Conservation (phyloP, 345 rosid species). For the Odontarrhena argentea region DNA sequence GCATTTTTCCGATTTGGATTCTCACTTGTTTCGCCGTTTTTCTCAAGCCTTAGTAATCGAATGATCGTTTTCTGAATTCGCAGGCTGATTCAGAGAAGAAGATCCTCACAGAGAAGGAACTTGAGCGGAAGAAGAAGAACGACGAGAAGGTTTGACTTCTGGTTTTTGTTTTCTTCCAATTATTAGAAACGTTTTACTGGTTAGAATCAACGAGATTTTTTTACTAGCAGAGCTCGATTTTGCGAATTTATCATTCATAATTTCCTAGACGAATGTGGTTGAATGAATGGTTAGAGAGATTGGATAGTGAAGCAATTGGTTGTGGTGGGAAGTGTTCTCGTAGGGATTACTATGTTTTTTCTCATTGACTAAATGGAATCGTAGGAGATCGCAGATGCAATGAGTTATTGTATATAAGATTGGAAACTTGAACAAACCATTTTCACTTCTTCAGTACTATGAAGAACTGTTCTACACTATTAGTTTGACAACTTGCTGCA, state of each 20-base stretch:
- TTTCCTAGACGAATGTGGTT: constrained; percentile 6
- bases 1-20: neutral
- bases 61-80: constrained; percentile 19
- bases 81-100: constrained; percentile 51
- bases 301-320: constrained; percentile 24
- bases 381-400: neutral
- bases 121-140: constrained; percentile 74
- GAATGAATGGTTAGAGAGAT: constrained; percentile 13
- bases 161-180: neutral
- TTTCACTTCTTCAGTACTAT: neutral
- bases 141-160: constrained; percentile 60
- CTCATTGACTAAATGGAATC: neutral
- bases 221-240: neutral
- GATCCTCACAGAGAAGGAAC: constrained; percentile 53
- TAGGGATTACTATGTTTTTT: neutral
- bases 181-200: neutral
- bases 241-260: neutral
- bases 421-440: neutral
- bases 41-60: neutral
- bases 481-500: neutral
- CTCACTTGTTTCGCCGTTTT: neutral
- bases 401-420: neutral
- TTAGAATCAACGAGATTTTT: constrained; percentile 6
- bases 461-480: neutral
- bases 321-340: constrained; percentile 4